These are phyloP conservation scores for Irpex sp. DNA, from an alignment of 1,284 basidiomycete species.

Conservation along the genomic window DNA sequence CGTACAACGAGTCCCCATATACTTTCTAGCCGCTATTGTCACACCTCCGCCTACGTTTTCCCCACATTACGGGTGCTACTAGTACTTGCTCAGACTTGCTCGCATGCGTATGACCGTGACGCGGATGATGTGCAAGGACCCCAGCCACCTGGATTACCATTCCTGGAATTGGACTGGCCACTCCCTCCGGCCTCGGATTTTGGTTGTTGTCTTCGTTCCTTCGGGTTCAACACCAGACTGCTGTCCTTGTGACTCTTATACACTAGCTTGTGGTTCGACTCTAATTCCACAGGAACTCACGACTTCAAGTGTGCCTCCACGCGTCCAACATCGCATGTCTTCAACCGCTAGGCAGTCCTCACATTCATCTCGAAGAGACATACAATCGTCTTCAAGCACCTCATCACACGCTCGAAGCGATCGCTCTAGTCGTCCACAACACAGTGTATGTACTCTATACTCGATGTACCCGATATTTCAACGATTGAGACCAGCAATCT, in stretches of 20 bases:
- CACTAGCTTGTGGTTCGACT: too few relatives aligned
- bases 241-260: neutral
- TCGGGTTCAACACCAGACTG: neutral
- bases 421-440: slow-evolving; percentile 15
- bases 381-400: slow-evolving; percentile 11
- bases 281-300: neutral
- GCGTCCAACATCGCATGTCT: neutral
- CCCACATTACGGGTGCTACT: neutral
- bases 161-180: neutral
- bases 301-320: neutral
- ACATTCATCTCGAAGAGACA: slow-evolving; percentile 13
- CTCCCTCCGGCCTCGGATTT: neutral
- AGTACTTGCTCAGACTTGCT: neutral
- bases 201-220: neutral
- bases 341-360: slow-evolving; percentile 10
- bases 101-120: neutral
- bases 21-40: too few relatives aligned
- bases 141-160: neutral
- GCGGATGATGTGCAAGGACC: neutral
- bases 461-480: neutral
- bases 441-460: slow-evolving; percentile 10
- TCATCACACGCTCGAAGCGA: slow-evolving; percentile 10
- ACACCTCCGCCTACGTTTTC: too few relatives aligned
- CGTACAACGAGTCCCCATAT: too few relatives aligned
- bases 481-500: slow-evolving; percentile 6